Conservation (phyloP, 805 yeast genomes). For the Crinitomyces ghanaensis region DNA sequence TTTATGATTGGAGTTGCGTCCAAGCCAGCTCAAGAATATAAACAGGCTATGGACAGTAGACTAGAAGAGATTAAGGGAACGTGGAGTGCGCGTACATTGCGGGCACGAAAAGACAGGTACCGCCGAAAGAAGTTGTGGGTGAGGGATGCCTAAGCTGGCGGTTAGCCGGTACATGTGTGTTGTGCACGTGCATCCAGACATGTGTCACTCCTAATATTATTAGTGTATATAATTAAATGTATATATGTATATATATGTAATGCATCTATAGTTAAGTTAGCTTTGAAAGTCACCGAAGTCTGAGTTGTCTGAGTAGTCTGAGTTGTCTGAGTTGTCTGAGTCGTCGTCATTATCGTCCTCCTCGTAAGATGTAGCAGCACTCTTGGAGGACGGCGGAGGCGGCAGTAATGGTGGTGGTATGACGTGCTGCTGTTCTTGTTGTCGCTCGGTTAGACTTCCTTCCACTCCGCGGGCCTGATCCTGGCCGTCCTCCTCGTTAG, state of each 20-base stretch:
- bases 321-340: too few relatives aligned
- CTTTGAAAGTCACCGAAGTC: too few relatives aligned
- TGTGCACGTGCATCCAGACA: too few relatives aligned
- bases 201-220: too few relatives aligned
- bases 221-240: not conserved
- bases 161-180: not conserved
- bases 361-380: too few relatives aligned
- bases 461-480: not conserved
- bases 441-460: constrained; percentile 1
- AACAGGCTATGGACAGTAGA: constrained; percentile 36
- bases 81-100: constrained; percentile 39
- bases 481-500: not conserved
- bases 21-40: constrained; percentile 26
- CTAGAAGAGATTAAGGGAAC: constrained; percentile 33
- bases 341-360: too few relatives aligned
- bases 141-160: constrained; percentile 34
- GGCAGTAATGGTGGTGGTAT: constrained; percentile 19
- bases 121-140: constrained; percentile 57
- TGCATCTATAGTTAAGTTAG: too few relatives aligned
- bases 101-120: constrained; percentile 44
- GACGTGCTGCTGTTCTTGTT: constrained; percentile 3
- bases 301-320: not conserved
- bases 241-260: not conserved
- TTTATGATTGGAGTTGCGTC: constrained; percentile 46
- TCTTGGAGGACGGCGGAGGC: too few relatives aligned